Evolutionary conservation across 768 basidiomycete species (phyloP).

Genomic region (Exsudoporus frostii): DNA sequence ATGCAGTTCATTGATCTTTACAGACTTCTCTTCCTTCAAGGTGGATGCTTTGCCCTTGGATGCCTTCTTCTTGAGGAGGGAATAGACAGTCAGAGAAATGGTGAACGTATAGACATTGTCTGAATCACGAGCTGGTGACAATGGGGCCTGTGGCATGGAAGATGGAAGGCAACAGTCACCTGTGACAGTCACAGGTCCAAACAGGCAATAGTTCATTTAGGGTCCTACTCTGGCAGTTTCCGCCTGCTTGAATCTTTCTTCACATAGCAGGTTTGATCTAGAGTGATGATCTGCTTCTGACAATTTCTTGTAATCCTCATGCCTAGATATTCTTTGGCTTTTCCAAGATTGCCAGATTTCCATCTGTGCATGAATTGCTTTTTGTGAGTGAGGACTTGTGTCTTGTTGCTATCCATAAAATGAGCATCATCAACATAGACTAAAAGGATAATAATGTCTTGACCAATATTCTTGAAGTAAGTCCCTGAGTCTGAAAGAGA

Average conservation of each 20-base stretch:
- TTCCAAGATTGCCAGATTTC: too few relatives aligned
- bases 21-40: constrained; percentile 1
- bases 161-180: not conserved
- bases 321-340: too few relatives aligned
- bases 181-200: not conserved
- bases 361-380: too few relatives aligned
- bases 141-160: not conserved
- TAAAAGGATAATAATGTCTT: too few relatives aligned
- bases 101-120: not conserved
- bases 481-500: too few relatives aligned
- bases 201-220: not conserved
- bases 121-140: not conserved
- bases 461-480: too few relatives aligned
- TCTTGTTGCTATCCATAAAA: not conserved
- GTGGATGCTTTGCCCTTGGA: not conserved
- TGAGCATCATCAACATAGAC: not conserved
- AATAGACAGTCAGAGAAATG: not conserved
- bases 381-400: not conserved
- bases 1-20: constrained; percentile 3
- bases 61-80: not conserved
- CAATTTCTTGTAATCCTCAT: too few relatives aligned
- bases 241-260: too few relatives aligned
- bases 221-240: not conserved
- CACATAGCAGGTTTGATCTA: too few relatives aligned
- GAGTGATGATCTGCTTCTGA: too few relatives aligned